These are phyloP conservation scores for Tripterygium wilfordii DNA, from an alignment of 177 flowering plant genomes.

Conservation along the genomic window DNA sequence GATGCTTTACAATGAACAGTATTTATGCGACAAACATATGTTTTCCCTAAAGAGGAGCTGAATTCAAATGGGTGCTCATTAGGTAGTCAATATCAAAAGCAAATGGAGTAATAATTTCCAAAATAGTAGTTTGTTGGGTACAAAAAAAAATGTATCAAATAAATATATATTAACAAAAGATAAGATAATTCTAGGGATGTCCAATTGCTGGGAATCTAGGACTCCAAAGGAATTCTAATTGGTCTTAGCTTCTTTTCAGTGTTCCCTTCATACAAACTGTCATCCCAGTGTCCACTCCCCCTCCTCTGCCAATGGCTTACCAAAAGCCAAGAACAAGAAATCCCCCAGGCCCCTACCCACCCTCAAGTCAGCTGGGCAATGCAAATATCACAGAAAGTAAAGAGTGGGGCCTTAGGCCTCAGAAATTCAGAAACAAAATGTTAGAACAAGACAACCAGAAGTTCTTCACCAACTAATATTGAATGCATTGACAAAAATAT, in stretches of 20 bases:
- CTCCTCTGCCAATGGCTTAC: background rate
- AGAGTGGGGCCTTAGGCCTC: too few relatives aligned
- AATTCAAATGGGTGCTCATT: conserved; percentile 4
- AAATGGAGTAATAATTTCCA: conserved; percentile 7
- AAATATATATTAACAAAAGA: background rate
- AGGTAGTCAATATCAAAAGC: background rate
- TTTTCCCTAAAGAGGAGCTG: conserved; percentile 4
- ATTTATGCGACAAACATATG: background rate
- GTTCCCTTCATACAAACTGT: conserved; percentile 29
- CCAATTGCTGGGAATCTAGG: conserved; percentile 21
- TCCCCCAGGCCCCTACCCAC: conserved; percentile 26
- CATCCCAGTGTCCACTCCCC: conserved; percentile 18
- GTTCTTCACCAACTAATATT: too few relatives aligned
- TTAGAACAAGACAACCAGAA: too few relatives aligned
- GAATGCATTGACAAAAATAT: background rate
- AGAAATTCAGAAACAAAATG: too few relatives aligned
- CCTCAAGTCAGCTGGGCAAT: background rate
- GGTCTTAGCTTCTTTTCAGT: conserved; percentile 11
- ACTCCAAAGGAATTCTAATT: conserved; percentile 8
- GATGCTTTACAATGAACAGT: background rate
- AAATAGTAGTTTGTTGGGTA: conserved; percentile 6
- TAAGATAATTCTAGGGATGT: conserved; percentile 6
- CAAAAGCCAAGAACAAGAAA: background rate
- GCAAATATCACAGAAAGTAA: too few relatives aligned
- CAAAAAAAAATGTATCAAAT: background rate